Evolutionary conservation across 805 yeast genomes (phyloP), one percentile per base, ranked within the genome.

Genomic region (Pichia phayaonensis): DNA sequence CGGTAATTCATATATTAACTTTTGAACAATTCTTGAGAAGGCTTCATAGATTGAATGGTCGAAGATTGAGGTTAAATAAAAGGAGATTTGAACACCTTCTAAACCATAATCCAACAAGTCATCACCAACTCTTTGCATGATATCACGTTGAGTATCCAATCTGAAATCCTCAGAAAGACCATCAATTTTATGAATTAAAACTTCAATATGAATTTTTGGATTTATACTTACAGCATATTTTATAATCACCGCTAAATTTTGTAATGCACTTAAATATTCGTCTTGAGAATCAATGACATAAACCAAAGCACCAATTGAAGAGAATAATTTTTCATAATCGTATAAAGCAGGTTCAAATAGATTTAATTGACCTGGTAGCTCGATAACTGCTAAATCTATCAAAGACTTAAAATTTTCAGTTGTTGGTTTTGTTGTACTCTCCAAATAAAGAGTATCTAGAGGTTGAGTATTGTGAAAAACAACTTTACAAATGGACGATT

Each of bases 401-500:
- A 92, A 72, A 11, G 97, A 87, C 45, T 83, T 77, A 63, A 90
- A 86, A 60, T 80, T 86, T 60, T 90, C 96, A 15, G 85, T 77
- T 3, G 95, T 86, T 4, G 97, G 97, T 60, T 83, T 86, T 2
- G 95, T 79, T 0, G 99, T 92, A 47, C 90, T 81, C 59, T 92
- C 98, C 49, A 94, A 70, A 61, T 92, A 92, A 44, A 92, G 67
- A 0, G 98, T 90, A 61, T 92, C 97, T 54, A 90, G 72, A 1
- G 99, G 97, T 62, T 87, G 96, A 95, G 94, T 89, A 63, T 88
- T 86, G 66, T 92, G 96, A 68, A 94, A 94, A 2, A 94, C 95
- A 15, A 94, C 98, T 63, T 92, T 90, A 61, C 97, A 84, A 31
- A 94, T 94, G 3, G 97, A 90, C 10, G 97, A 88, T 68, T 94